These are phyloP conservation scores for Amniculicola lignicola DNA, from an alignment of 495 filamentous ascomycete genomes.

Conservation along the genomic window DNA sequence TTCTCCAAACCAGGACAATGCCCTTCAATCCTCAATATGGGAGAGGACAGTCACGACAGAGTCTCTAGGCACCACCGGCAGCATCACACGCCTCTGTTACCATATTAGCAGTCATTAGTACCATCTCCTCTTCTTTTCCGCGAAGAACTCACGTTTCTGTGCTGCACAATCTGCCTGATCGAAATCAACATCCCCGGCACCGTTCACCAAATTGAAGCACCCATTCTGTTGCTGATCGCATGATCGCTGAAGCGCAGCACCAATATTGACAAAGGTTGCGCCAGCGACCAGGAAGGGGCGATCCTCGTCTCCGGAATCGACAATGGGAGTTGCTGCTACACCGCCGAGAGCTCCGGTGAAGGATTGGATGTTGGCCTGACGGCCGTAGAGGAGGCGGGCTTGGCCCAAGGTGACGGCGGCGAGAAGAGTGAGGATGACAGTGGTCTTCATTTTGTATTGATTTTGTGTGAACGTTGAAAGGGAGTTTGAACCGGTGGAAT, in stretches of 20 bases:
- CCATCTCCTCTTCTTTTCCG: neutral
- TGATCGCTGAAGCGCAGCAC: constrained; percentile 25
- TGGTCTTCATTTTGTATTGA: constrained; percentile 17
- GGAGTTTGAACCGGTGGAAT: neutral
- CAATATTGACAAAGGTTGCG: constrained; percentile 32
- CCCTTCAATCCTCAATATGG: too few relatives aligned
- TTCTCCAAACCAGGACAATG: too few relatives aligned
- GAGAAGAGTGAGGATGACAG: constrained; percentile 10
- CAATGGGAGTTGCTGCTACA: constrained; percentile 20
- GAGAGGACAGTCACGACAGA: too few relatives aligned
- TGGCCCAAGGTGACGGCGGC: constrained; percentile 17
- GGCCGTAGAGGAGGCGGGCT: constrained; percentile 19
- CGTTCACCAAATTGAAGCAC: constrained; percentile 33
- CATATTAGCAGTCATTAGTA: neutral
- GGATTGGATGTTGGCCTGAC: constrained; percentile 21
- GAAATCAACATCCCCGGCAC: constrained; percentile 17
- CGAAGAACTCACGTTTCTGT: constrained; percentile 23
- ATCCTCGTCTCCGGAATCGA: constrained; percentile 18
- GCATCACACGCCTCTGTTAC: neutral
- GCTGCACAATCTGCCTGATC: constrained; percentile 16
- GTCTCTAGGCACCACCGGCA: too few relatives aligned
- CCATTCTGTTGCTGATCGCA: constrained; percentile 35
- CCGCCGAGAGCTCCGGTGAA: constrained; percentile 30
- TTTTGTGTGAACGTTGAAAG: neutral
- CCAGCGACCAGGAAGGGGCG: constrained; percentile 27